Conservation (phyloP, 805 yeast species). For the Pichia thaimueangensis region DNA sequence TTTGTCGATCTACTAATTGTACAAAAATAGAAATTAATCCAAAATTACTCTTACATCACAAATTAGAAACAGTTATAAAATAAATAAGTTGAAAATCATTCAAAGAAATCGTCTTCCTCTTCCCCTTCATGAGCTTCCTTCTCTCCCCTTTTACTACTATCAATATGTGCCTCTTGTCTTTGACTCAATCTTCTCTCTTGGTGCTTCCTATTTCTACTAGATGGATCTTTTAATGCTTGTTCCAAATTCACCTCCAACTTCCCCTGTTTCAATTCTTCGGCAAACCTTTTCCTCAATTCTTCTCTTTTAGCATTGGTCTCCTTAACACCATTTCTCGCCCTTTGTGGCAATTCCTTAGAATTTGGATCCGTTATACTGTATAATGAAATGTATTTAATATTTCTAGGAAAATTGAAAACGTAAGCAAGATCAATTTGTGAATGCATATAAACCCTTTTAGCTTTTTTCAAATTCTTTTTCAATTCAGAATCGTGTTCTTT, state of each 20-base stretch:
- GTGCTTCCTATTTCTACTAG: too few relatives aligned
- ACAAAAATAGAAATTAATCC: too few relatives aligned
- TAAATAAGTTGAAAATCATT: conserved; percentile 16
- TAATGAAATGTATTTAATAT: conserved; percentile 72
- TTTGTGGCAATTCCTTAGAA: conserved; percentile 27
- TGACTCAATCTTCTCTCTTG: too few relatives aligned
- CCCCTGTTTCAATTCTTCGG: conserved; percentile 44
- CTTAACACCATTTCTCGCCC: conserved; percentile 38
- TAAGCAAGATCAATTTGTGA: conserved; percentile 69
- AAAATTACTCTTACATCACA: too few relatives aligned
- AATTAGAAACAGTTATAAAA: not conserved
- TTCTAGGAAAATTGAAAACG: conserved; percentile 68
- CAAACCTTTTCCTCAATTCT: conserved; percentile 47
- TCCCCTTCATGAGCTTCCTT: conserved; percentile 13
- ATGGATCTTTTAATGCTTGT: conserved; percentile 40
- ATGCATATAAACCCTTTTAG: conserved; percentile 46
- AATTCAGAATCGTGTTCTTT: conserved; percentile 20
- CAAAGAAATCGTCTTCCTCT: conserved; percentile 33
- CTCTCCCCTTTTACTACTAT: conserved; percentile 7
- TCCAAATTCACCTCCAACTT: conserved; percentile 48
- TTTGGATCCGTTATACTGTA: conserved; percentile 45
- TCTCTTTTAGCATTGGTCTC: conserved; percentile 38
- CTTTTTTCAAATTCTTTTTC: conserved; percentile 29
- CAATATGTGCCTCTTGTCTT: conserved; percentile 11
- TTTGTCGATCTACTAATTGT: not conserved